Evolutionary conservation across 768 basidiomycete species (phyloP), one percentile per base, ranked within the genome.

Genomic region (Boletus patriciae): DNA sequence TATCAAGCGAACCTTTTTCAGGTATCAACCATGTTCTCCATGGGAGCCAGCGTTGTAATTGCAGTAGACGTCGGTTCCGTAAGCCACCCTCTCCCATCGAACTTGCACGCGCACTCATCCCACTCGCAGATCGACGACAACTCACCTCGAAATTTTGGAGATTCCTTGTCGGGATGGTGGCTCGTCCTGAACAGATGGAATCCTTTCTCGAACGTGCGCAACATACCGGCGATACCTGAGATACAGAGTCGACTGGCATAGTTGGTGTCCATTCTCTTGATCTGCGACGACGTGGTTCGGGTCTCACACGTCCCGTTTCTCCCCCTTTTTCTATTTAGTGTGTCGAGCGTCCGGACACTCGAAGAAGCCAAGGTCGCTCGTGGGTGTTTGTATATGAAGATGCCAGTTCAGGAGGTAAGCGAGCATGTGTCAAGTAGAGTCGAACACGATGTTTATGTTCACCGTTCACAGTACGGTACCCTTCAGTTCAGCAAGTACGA

Each of bases 161-260:
- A 99, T 65, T 87, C 91, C 1, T 81, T 99, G 3, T 97, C 94
- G 4, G 97, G 97, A 29, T 97, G 92, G 87, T 98, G 93, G 91
- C 81, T 98, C 18, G 76, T 98, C 50, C 68, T 98, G 58, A 98
- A 97, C 70, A 79, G 93, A 49, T 98, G 86, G 87, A 95, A 94
- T 66, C 94, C 94, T 0, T 94, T 94, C 69, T 90, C 90, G 7
- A 84, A 80, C 66, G 83, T 86, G 34, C 78, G 83, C 54, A 84
- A 80, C 53, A 82, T 96, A 18, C 94, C 94, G 34, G 86, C 88
- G 15, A 93, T 96, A 63, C 90, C 94, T 13, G 94, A 96, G 70
- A 94, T 97, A 53, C 94, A 96, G 73, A 87, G 88, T 70, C 86
- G 97, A 15, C 80, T 99, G 46, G 92, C 96, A 50, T 99, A 98